A percentile compares a stretch with the other conserved stretches of the same genome.
These are phyloP conservation scores for Cichorium intybus DNA, from an alignment of 140 eudicot genomes.

Conservation along the genomic window DNA sequence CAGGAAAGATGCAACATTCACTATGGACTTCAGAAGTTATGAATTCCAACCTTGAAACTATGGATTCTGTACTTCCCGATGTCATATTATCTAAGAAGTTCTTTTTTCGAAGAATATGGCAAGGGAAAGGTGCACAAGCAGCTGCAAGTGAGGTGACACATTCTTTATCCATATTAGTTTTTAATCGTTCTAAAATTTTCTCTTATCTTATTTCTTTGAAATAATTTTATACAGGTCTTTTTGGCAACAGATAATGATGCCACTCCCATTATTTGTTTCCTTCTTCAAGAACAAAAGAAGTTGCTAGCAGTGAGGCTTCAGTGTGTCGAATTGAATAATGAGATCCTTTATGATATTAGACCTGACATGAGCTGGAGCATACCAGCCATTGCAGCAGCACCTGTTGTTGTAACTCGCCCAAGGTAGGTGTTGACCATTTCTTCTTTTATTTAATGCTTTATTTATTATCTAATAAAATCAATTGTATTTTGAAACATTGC, in stretches of 20 bases:
- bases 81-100: conserved; percentile 47
- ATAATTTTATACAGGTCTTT: conserved; percentile 57
- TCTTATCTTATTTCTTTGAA: background rate
- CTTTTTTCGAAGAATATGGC: conserved; percentile 94
- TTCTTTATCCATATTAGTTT: background rate
- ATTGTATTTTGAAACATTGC: conserved; percentile 4
- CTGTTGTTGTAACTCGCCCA: conserved; percentile 90
- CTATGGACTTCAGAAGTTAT: conserved; percentile 72
- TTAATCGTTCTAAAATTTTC: background rate
- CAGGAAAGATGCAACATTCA: conserved; percentile 90
- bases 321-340: conserved; percentile 64
- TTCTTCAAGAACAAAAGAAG: conserved; percentile 94
- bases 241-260: conserved; percentile 87
- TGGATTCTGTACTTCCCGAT: conserved; percentile 39
- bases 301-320: conserved; percentile 70
- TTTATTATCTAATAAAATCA: background rate
- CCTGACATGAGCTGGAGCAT: conserved; percentile 97
- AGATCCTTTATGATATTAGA: conserved; percentile 64
- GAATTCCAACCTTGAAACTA: conserved; percentile 42
- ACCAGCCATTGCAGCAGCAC: conserved; percentile 88
- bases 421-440: conserved; percentile 40
- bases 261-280: conserved; percentile 78
- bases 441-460: background rate
- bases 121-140: conserved; percentile 84
- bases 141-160: conserved; percentile 88